Evolutionary conservation across 179 eudicot genomes (phyloP), one percentile per base, ranked within the genome.

Genomic region (Spinacia oleracea): DNA sequence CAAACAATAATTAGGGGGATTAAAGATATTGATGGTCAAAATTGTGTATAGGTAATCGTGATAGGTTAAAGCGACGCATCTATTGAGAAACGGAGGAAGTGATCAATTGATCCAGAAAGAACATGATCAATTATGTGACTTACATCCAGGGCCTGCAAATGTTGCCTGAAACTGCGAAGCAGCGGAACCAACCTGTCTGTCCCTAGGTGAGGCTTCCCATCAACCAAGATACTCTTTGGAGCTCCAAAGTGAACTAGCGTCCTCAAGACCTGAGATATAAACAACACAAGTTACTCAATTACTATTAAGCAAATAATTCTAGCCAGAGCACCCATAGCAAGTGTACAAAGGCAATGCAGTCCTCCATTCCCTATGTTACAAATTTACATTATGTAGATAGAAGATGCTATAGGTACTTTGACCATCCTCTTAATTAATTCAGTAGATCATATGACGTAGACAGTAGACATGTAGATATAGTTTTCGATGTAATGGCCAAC

Each of bases 141-240:
- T 81, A 93, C 99, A 75, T 96, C 99, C 86, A 93, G 78, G 29
- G 78, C 87, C 88, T 83, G 90, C 75, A 93, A 87, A 89, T 96
- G 90, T 48, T 83, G 92, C 73, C 98, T 90, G 75, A 96, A 93
- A 77, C 80, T 89, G 70, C 91, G 91, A n/a, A 96, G 89, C 29
- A 96, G 87, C 67, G 99, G 99, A 82, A 96, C 80, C 84, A 96
- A 86, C 88, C 91, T 89, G 82, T 96, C 99, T 72, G 99, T 96
- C 64, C 99, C 99, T 53, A 96, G 81, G 83, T 96, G 99, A 75
- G 99, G 99, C 87, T 96, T 96, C 80, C 99, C 99, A 85, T 90
- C 93, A 78, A 96, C 87, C 85, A 96, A 83, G 74, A 96, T 91
- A 86, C 88, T 92, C 14, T 76, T 67, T 77, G 99, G 99, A 81